Percentiles rank a stretch among this genome's conserved stretches.
phyloP scores from a whole-genome alignment of 2,329 filamentous ascomycete genomes.

The Exophiala aquamarina region DNA sequence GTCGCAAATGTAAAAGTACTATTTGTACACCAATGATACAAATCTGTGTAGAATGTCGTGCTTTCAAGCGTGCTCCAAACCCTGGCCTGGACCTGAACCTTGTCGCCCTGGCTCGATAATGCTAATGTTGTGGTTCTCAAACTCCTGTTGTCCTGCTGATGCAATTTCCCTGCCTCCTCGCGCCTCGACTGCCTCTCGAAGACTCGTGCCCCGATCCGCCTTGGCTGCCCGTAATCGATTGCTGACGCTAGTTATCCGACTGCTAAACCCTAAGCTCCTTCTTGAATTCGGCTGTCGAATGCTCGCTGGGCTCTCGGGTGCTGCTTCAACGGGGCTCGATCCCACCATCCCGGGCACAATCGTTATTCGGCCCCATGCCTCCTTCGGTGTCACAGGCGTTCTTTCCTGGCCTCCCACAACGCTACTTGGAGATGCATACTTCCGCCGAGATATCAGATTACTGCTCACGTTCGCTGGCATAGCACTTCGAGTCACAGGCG shows the following conservation, averaged over 20 bases:
- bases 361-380: slow-evolving; percentile 26
- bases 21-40: slow-evolving; percentile 6
- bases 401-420: slow-evolving; percentile 10
- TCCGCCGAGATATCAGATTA: slow-evolving; percentile 25
- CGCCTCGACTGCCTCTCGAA: slow-evolving; percentile 10
- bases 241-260: slow-evolving; percentile 26
- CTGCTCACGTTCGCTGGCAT: slow-evolving; percentile 23
- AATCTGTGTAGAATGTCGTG: slow-evolving; percentile 7
- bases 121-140: slow-evolving; percentile 18
- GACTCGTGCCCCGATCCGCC: slow-evolving; percentile 17
- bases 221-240: slow-evolving; percentile 25
- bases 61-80: slow-evolving; percentile 4
- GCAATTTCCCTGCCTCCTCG: slow-evolving; percentile 13
- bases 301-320: slow-evolving; percentile 16
- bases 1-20: not conserved
- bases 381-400: slow-evolving; percentile 20
- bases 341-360: slow-evolving; percentile 17
- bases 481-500: slow-evolving; percentile 17
- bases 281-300: slow-evolving; percentile 12
- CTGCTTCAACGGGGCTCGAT: slow-evolving; percentile 22
- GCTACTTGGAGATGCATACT: slow-evolving; percentile 19
- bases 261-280: slow-evolving; percentile 27
- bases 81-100: slow-evolving; percentile 12
- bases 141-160: slow-evolving; percentile 20
- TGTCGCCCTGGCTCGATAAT: slow-evolving; percentile 17